These are phyloP conservation scores for Rhizophagus sp. DNA, from an alignment of 192 early-diverging fungal genomes.

Conservation along the genomic window DNA sequence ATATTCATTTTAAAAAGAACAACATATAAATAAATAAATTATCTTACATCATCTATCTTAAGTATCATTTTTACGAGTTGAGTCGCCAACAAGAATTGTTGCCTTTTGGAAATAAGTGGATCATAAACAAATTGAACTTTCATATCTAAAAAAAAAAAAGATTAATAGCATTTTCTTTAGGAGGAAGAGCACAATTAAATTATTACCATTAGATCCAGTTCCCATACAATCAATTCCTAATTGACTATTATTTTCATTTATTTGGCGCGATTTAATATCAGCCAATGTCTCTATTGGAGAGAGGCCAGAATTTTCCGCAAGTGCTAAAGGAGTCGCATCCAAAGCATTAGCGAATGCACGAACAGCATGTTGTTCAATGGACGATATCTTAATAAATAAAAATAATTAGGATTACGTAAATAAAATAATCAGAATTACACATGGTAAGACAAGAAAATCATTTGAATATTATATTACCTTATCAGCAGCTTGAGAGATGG, in stretches of 20 bases:
- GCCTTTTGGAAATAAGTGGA: constrained; percentile 98
- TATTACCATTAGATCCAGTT: constrained; percentile 79
- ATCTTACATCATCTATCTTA: constrained; percentile 86
- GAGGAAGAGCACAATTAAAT: background rate
- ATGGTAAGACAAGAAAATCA: background rate
- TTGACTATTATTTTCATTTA: constrained; percentile 78
- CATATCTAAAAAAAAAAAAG: constrained; percentile 72
- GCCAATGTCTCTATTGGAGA: constrained; percentile 96
- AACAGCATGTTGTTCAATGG: constrained; percentile 99
- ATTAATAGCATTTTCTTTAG: background rate
- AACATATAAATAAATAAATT: constrained; percentile 24
- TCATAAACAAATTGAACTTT: constrained; percentile 98
- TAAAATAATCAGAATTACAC: background rate
- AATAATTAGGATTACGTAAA: background rate
- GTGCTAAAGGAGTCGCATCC: constrained; percentile 88
- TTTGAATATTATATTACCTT: constrained; percentile 39
- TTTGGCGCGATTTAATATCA: constrained; percentile 92
- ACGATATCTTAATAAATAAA: constrained; percentile 54
- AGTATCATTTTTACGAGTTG: constrained; percentile 99
- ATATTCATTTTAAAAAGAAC: background rate
- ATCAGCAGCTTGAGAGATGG: constrained; percentile 90
- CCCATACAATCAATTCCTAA: constrained; percentile 97
- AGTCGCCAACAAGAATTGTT: constrained; percentile 96
- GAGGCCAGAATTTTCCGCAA: constrained; percentile 98
- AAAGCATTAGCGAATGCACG: constrained; percentile 96